Evolutionary conservation across 345 rosid species (phyloP), one percentile per base, ranked within the genome.

Genomic region (Eucalyptus sp.): DNA sequence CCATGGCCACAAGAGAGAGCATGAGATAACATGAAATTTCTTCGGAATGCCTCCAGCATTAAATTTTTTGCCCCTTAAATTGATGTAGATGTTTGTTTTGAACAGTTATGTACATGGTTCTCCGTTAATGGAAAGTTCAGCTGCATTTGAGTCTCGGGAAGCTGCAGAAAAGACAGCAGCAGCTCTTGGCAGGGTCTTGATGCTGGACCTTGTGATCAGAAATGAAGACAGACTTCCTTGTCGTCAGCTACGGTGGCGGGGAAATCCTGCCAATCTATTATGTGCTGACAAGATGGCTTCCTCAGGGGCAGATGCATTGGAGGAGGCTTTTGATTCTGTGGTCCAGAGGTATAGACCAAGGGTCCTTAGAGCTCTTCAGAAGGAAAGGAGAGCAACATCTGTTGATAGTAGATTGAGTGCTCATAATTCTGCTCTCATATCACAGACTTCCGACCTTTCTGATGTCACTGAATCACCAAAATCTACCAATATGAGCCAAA

Each of bases 201-300:
- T 98, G 93, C 89, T 98, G 94, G 99, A 98, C 93, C 98, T 98
- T 91, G 95, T 98, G 86, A 96, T 97, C 89, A 94, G 99, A 92
- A 98, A 98, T 89, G 99, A 98, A 92, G 99, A 98, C 92, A 94
- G 99, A 88, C 93, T 98, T 88, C 98, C 98, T 90, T 98, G 99
- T 91, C 99, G 95, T 88, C 94, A 97, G 88, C 96, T 98, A 80
- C 92, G 97, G 90, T 98, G 99, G 99, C 99, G 99, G 62, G 99
- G 99, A 80, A 98, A 98, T 95, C 93, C 98, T 25, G 96, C 99
- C 88, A 98, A 98, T 93, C 91, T 98, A 76, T 93, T 98, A 92
- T 90, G 95, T 91, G 95, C 99, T 14, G 99, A 98, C 86, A 95
- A 94, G 89, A 87, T 92, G 89, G 52, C 90, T 62, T 93, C 96